Evolutionary conservation across 306 rosid genomes (phyloP), one percentile per base, ranked within the genome.

Genomic region (Sindora glabra): DNA sequence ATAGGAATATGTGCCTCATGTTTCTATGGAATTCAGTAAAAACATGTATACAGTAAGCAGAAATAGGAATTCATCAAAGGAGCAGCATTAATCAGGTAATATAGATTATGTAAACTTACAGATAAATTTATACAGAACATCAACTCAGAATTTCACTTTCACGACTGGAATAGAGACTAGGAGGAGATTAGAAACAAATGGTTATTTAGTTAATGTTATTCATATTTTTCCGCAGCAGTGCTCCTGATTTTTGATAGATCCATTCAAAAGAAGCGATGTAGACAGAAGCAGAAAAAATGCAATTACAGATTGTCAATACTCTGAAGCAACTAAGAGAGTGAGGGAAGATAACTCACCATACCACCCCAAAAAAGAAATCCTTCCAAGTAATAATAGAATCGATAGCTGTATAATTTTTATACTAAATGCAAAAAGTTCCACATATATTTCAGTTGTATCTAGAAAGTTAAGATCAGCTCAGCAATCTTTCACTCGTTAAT

Each of bases 1-100:
- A 61, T 25, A 69, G 51, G 29, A 69, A 55, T 58, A 65, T 56
- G 62, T 54, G 57, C 8, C 50, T 62, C 53, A 53, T 81, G 65
- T 52, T 15, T 46, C 9, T 26, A 25, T 23, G 17, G 29, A 19
- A 26, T 17, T 23, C 18, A 23, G 24, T 21, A 18, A 22, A 10
- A 18, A 16, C 19, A 30, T 32, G 10, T 24, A 7, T 11, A 39
- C 10, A 15, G 25, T 24, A 36, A 41, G 48, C 18, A 11, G 8
- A 41, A 7, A 40, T 10, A 23, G 7, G 65, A 41, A 59, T 39
- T 2, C 25, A 15, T 14, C 8, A 40, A 15, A 40, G 9, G 19
- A 40, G 19, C 46, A 13, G n/a, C n/a, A n/a, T n/a, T n/a, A n/a
- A n/a, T n/a, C n/a, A n/a, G n/a, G n/a, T n/a, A n/a, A n/a, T n/a